Percentiles rank a stretch among this genome's conserved stretches.
phyloP scores from a whole-genome alignment of 805 yeast genomes.

The Clavispora santaluciae region DNA sequence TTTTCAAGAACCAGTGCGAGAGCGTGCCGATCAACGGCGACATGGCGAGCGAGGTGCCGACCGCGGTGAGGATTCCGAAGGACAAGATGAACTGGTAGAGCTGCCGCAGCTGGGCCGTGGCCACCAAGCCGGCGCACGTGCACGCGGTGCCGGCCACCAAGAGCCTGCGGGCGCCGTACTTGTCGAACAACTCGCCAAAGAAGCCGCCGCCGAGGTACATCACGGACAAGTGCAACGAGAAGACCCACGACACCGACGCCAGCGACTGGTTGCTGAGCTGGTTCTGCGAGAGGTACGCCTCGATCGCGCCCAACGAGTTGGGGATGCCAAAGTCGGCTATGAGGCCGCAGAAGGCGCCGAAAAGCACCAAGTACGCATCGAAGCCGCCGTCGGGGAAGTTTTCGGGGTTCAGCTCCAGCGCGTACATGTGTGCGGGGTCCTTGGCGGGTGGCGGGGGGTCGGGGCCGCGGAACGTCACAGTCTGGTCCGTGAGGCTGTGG shows the following conservation, averaged over 20 bases:
- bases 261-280: conserved; percentile 10
- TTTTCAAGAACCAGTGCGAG: conserved; percentile 41
- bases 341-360: conserved; percentile 19
- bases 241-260: conserved; percentile 19
- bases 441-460: not conserved
- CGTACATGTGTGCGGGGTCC: conserved; percentile 9
- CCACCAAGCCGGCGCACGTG: conserved; percentile 36
- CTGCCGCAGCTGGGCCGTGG: conserved; percentile 39
- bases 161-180: conserved; percentile 37
- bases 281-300: conserved; percentile 16
- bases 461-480: not conserved
- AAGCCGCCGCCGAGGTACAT: conserved; percentile 26
- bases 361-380: conserved; percentile 19
- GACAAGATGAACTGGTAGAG: conserved; percentile 50
- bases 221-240: conserved; percentile 16
- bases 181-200: conserved; percentile 44
- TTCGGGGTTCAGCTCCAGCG: conserved; percentile 13
- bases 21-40: conserved; percentile 41
- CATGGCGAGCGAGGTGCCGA: conserved; percentile 40
- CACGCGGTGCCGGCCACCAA: conserved; percentile 34
- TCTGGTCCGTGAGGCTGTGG: too few relatives aligned
- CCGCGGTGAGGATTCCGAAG: conserved; percentile 46
- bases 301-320: conserved; percentile 19
- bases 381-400: conserved; percentile 23
- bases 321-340: conserved; percentile 19